Evolutionary conservation across 179 eudicot species (phyloP), one percentile per base, ranked within the genome.

Genomic region (Drosera spatulata): DNA sequence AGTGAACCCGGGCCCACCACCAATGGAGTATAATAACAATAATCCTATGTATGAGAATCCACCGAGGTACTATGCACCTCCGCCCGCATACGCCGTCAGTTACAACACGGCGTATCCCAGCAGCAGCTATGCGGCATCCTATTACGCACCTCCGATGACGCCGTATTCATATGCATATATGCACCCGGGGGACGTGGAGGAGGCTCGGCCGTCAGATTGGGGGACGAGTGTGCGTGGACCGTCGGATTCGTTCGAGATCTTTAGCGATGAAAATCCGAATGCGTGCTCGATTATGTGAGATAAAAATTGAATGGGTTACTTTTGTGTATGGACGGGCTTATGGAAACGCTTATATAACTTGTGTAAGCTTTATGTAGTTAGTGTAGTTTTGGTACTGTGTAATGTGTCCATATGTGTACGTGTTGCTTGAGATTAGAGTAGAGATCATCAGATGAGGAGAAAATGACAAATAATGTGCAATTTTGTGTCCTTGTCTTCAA

Each of bases 241-340:
- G 66, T 61, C 75, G 56, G 86, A 86, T 77, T 67, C 95, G 51
- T 78, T 86, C 50, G 95, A 88, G 75, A 58, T 88, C 42, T 88
- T 88, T 66, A 88, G 95, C 52, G 96, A 88, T 60, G 95, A 88
- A 42, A 86, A 88, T 56, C 95, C 96, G 0, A 86, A 88, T 75
- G 95, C 86, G 4, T 88, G 96, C 68, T 75, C 72, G 1, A 44
- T 84, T 54, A 80, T 79, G 86, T 86, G 65, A 84, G 10, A 49
- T 49, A 9, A 9, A 10, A 49, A 10, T 49, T 49, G 52, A 49
- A n/a, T n/a, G n/a, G n/a, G n/a, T n/a, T n/a, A n/a, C n/a, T n/a
- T n/a, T n/a, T n/a, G n/a, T n/a, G n/a, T n/a, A n/a, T n/a, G n/a
- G n/a, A n/a, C n/a, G n/a, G n/a, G n/a, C n/a, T n/a, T n/a, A n/a